Evolutionary conservation across 345 rosid genomes (phyloP).

Genomic region (Euphorbia tirucalli): DNA sequence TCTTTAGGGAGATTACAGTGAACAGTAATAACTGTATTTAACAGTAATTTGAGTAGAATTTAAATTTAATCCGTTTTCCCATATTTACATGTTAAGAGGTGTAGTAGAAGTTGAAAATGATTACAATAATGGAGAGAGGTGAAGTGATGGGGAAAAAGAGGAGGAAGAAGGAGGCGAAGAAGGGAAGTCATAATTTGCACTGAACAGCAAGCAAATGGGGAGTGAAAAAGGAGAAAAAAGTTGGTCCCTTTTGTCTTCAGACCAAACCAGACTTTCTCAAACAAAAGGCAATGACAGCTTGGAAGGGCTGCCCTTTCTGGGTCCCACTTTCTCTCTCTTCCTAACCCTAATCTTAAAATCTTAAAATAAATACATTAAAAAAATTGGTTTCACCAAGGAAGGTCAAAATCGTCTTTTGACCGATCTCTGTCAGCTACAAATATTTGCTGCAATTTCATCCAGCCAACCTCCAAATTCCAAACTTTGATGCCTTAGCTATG

Average conservation of each 20-base stretch:
- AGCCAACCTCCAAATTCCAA: too few species aligned
- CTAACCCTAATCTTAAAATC: too few species aligned
- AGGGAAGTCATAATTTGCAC: conserved; percentile 24
- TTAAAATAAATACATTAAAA: too few species aligned
- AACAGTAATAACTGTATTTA: conserved; percentile 12
- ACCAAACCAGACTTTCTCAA: neutral
- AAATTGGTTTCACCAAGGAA: too few species aligned
- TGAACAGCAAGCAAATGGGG: neutral
- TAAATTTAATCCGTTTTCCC: too few species aligned
- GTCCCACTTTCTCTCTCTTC: conserved; percentile 11
- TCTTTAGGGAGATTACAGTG: neutral
- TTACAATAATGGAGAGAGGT: too few species aligned
- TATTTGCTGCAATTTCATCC: neutral
- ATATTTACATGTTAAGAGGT: too few species aligned
- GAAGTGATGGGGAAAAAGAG: neutral
- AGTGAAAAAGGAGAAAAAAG: neutral
- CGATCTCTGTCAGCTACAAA: too few species aligned
- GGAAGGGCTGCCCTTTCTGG: conserved; percentile 11
- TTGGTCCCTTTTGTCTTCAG: conserved; percentile 16
- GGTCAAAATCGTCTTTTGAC: too few species aligned
- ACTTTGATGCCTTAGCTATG: neutral
- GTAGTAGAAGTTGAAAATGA: too few species aligned
- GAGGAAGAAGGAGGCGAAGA: neutral
- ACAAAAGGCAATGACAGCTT: conserved; percentile 23
- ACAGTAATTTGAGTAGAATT: neutral